These are phyloP conservation scores for Cladochytrium replicatum DNA, from an alignment of 192 early-diverging fungal species.

Conservation along the genomic window DNA sequence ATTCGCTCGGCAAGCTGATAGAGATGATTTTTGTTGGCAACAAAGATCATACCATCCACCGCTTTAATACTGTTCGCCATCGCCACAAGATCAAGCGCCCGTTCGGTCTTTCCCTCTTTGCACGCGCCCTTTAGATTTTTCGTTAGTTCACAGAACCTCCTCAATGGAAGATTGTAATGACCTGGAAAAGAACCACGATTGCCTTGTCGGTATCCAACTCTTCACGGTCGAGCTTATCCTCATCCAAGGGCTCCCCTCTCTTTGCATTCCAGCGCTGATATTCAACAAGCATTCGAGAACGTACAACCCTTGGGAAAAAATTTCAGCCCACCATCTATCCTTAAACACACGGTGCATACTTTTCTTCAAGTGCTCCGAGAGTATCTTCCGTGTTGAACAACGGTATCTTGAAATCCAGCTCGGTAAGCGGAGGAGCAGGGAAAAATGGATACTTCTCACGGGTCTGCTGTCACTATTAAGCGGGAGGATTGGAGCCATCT, in stretches of 20 bases:
- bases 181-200: constrained; percentile 63
- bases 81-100: constrained; percentile 67
- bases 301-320: constrained; percentile 28
- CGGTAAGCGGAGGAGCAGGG: constrained; percentile 59
- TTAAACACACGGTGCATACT: constrained; percentile 12
- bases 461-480: constrained; percentile 20
- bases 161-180: constrained; percentile 15
- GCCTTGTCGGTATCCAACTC: constrained; percentile 74
- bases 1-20: constrained; percentile 71
- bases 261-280: constrained; percentile 50
- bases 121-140: constrained; percentile 51
- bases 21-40: constrained; percentile 60
- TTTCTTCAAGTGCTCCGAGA: constrained; percentile 22
- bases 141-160: not conserved
- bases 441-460: constrained; percentile 49
- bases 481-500: not conserved
- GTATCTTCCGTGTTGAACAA: constrained; percentile 42
- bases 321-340: constrained; percentile 1
- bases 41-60: constrained; percentile 74
- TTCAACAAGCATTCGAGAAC: constrained; percentile 37
- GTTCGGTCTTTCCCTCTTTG: constrained; percentile 61
- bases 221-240: constrained; percentile 27
- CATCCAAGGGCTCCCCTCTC: constrained; percentile 16
- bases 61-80: constrained; percentile 53
- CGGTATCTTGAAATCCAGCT: constrained; percentile 58